phyloP scores from a whole-genome alignment of 192 early-diverging fungal genomes.

The Backusella liffmaniae region DNA sequence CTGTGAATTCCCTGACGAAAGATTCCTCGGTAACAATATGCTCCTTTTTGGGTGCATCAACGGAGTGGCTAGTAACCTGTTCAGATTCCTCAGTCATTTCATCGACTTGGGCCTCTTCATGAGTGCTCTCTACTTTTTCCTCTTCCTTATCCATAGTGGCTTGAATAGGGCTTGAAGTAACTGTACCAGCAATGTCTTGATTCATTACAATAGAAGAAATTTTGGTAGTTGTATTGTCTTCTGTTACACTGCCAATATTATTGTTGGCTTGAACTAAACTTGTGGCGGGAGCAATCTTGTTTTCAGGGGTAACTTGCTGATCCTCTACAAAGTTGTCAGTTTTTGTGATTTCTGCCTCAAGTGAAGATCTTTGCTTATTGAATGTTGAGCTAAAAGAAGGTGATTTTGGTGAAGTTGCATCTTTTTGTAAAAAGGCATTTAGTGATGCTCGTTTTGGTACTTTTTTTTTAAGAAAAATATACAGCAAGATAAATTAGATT shows the following conservation, averaged over 20 bases:
- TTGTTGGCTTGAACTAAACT: neutral
- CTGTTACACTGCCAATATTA: neutral
- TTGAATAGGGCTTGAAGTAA: neutral
- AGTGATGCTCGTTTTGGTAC: neutral
- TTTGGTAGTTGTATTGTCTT: neutral
- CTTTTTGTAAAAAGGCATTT: neutral
- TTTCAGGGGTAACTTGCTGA: conserved; percentile 2
- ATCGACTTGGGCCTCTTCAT: neutral
- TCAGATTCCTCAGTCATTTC: neutral
- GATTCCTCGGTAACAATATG: neutral
- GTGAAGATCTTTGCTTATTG: neutral
- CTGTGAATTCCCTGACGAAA: neutral
- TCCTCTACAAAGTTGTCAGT: neutral
- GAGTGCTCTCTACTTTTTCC: neutral
- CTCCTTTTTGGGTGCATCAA: neutral
- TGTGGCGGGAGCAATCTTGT: neutral
- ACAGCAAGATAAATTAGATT: neutral
- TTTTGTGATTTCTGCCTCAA: neutral
- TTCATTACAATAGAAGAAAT: neutral
- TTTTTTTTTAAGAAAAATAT: neutral
- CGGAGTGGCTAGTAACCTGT: neutral
- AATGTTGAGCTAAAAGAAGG: neutral
- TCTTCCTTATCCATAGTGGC: neutral
- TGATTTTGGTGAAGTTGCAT: conserved; percentile 10
- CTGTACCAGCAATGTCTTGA: neutral